Percentiles rank a stretch among this genome's conserved stretches.
Evolutionary conservation across 345 rosid species (phyloP).

Genomic region (Nasturtium officinale): DNA sequence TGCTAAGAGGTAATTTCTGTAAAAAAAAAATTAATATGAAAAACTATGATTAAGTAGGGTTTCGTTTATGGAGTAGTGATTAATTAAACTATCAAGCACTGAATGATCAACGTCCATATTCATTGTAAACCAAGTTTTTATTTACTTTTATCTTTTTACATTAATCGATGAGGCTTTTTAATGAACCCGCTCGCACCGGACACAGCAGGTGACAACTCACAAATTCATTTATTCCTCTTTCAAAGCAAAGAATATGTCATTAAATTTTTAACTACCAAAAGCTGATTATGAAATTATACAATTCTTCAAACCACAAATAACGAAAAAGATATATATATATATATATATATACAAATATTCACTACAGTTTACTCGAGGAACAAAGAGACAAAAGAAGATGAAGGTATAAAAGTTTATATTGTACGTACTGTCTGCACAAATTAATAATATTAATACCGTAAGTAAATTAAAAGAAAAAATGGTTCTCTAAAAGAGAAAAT

Average conservation of each 20-base stretch:
- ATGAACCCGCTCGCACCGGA: not conserved
- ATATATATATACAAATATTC: not conserved
- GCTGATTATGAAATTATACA: no score
- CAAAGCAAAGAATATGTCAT: slow-evolving; percentile 25
- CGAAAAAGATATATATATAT: not conserved
- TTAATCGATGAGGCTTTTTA: not conserved
- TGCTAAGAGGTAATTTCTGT: slow-evolving; percentile 26
- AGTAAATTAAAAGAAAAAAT: not conserved
- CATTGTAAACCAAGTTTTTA: slow-evolving; percentile 12
- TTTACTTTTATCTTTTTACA: not conserved
- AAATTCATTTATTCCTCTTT: not conserved
- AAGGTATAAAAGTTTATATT: not conserved
- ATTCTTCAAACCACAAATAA: not conserved
- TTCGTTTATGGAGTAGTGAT: not conserved
- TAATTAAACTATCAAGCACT: slow-evolving; percentile 1
- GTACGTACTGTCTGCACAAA: slow-evolving; percentile 14
- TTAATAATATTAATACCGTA: slow-evolving; percentile 15
- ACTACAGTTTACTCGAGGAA: slow-evolving; percentile 17
- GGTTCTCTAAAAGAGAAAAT: slow-evolving; percentile 35
- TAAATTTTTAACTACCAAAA: not conserved
- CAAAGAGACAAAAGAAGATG: not conserved
- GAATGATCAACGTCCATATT: not conserved
- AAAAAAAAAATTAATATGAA: not conserved
- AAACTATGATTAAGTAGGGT: not conserved
- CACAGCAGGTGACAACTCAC: slow-evolving; percentile 2